These are phyloP conservation scores for Hippophae gyantsensis DNA, from an alignment of 306 rosid genomes.

Conservation along the genomic window DNA sequence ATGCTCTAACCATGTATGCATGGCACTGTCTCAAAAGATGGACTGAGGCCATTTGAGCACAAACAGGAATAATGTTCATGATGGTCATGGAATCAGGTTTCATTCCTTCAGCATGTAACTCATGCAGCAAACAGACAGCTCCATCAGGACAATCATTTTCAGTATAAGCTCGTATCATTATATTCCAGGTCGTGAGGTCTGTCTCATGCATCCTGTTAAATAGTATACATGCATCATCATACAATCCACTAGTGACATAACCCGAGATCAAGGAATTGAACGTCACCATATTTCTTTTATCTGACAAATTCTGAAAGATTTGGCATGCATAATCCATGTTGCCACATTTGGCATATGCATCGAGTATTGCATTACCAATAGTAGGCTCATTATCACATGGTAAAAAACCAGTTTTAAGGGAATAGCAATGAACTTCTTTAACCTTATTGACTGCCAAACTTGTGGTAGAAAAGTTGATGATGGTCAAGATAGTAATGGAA, in stretches of 20 bases:
- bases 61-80: constrained; percentile 71
- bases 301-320: constrained; percentile 46
- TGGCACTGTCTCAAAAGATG: constrained; percentile 63
- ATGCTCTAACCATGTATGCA: constrained; percentile 57
- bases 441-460: constrained; percentile 38
- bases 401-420: constrained; percentile 47
- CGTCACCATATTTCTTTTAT: constrained; percentile 45
- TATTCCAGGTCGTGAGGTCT: constrained; percentile 90
- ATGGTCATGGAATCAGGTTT: constrained; percentile 68
- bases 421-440: constrained; percentile 67
- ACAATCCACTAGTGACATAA: constrained; percentile 50
- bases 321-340: constrained; percentile 46
- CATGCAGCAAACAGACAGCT: constrained; percentile 40
- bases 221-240: constrained; percentile 40
- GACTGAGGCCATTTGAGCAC: constrained; percentile 61
- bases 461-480: constrained; percentile 47
- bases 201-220: constrained; percentile 52
- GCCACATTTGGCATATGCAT: constrained; percentile 84
- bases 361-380: constrained; percentile 67
- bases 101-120: constrained; percentile 61
- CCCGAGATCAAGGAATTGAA: constrained; percentile 72
- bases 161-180: constrained; percentile 68
- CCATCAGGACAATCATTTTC: constrained; percentile 57
- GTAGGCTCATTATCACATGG: constrained; percentile 37
- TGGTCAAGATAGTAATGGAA: constrained; percentile 46